Conservation (phyloP, 2,329 filamentous ascomycete species). For the Raffaelea deltoideospora region DNA sequence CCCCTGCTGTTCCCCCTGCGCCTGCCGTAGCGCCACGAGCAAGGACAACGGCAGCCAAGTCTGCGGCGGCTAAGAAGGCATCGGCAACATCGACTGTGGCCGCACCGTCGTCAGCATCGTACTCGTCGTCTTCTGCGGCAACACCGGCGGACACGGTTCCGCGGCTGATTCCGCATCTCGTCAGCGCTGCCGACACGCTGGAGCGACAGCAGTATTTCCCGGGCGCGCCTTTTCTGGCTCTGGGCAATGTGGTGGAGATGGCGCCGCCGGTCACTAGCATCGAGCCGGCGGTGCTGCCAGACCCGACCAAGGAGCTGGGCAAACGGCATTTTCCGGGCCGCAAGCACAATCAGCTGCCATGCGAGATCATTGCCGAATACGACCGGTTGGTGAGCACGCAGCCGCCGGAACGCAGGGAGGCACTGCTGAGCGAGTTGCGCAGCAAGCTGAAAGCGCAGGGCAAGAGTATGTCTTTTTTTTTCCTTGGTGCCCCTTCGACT, state of each 20-base stretch:
- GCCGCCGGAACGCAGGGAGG: conserved; percentile 7
- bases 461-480: conserved; percentile 5
- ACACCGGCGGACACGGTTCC: too few relatives aligned
- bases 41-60: too few relatives aligned
- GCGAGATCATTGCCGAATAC: conserved; percentile 10
- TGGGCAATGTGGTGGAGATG: conserved; percentile 8
- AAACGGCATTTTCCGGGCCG: conserved; percentile 8
- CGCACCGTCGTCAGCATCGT: too few relatives aligned
- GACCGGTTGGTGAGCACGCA: conserved; percentile 6
- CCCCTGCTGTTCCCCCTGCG: too few relatives aligned
- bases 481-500: neutral
- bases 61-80: too few relatives aligned
- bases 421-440: conserved; percentile 7
- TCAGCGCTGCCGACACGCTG: conserved; percentile 6
- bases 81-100: too few relatives aligned
- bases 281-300: conserved; percentile 9
- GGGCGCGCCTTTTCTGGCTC: conserved; percentile 5
- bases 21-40: too few relatives aligned
- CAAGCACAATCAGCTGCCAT: conserved; percentile 6
- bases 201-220: conserved; percentile 9
- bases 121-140: too few relatives aligned
- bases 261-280: conserved; percentile 6
- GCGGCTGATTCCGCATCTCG: conserved; percentile 3
- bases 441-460: conserved; percentile 8
- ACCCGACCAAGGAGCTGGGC: conserved; percentile 10